Evolutionary conservation across 139 green algal genomes (phyloP), one percentile per base, ranked within the genome.

Genomic region (Haematococcus sp.): DNA sequence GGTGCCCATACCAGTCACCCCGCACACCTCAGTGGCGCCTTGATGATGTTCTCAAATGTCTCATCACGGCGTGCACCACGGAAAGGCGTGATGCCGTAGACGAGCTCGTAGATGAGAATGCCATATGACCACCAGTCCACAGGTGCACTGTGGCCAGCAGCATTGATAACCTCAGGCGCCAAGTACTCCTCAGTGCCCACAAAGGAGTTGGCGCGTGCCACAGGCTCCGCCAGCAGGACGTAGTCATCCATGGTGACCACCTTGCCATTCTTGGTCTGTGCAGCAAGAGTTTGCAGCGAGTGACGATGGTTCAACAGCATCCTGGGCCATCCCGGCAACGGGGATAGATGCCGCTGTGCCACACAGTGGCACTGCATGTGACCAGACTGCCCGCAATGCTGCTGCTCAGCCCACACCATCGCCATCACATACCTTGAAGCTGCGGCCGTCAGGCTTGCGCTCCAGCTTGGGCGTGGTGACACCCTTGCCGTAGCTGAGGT

Each of bases 51-150:
- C 30, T 95, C 86, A 84, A 98, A 98, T 2, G 94, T 98, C 76
- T 91, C 84, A 40, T 98, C 91, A 19, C 96, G 88, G 27, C 90
- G 81, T 28, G 69, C 51, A 28, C 85, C 83, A 20, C 84, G 83
- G 90, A 98, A 98, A 46, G 93, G 93, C 2, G 92, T 95, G 54
- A 78, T 86, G n/a, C 93, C 93, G 73, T 91, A 97, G 51, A 95
- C 67, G 67, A 98, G 88, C 89, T 99, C 96, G 78, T 96, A 96
- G 35, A 98, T 87, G 40, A 99, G 89, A 72, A 99, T 97, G 71
- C 96, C 93, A 73, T 96, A 88, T 35, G 86, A 93, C 92, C 92
- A 97, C 91, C 91, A 96, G 84, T 97, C 92, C 23, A 90, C 89
- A 34, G 76, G 75, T 32, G 83, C 61, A 22, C 82, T 80, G 82